A percentile compares a stretch with the other conserved stretches of the same genome.
phyloP scores from a whole-genome alignment of 2,329 filamentous ascomycete species.

The Teratosphaeria gauchensis region DNA sequence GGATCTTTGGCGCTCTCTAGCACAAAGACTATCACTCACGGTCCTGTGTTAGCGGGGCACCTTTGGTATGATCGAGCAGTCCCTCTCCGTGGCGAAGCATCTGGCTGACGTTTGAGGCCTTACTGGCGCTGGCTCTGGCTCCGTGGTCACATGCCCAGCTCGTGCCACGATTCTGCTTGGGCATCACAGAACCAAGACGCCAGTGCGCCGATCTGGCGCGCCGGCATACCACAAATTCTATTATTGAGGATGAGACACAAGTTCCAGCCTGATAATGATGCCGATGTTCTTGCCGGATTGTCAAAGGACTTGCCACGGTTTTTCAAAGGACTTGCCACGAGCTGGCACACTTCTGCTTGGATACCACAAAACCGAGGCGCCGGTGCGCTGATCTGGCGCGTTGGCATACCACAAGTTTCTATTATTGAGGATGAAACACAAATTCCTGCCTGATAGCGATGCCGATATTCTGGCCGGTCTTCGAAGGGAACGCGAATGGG shows the following conservation, averaged over 20 bases:
- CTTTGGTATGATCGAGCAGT: too few species aligned
- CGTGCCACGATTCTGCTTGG: not conserved
- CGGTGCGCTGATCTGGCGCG: not conserved
- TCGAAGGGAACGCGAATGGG: not conserved
- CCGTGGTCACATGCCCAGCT: not conserved
- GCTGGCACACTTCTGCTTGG: not conserved
- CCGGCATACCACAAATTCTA: not conserved
- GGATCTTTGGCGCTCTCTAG: not conserved
- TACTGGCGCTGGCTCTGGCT: not conserved
- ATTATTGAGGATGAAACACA: not conserved
- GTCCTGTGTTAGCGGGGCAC: too few species aligned
- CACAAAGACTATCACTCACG: not conserved
- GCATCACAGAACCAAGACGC: not conserved
- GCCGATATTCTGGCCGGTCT: not conserved
- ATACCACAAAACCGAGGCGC: not conserved
- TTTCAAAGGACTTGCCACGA: too few species aligned
- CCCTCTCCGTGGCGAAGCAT: not conserved
- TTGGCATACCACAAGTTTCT: not conserved
- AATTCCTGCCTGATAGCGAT: not conserved
- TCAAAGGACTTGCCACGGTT: too few species aligned
- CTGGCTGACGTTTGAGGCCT: not conserved
- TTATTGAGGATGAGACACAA: not conserved
- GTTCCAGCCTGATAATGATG: not conserved
- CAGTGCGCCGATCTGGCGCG: not conserved
- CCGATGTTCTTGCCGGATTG: not conserved